Base-by-base conservation (phyloP, 1,284 basidiomycete genomes). In the Xanthoconium separans region DNA sequence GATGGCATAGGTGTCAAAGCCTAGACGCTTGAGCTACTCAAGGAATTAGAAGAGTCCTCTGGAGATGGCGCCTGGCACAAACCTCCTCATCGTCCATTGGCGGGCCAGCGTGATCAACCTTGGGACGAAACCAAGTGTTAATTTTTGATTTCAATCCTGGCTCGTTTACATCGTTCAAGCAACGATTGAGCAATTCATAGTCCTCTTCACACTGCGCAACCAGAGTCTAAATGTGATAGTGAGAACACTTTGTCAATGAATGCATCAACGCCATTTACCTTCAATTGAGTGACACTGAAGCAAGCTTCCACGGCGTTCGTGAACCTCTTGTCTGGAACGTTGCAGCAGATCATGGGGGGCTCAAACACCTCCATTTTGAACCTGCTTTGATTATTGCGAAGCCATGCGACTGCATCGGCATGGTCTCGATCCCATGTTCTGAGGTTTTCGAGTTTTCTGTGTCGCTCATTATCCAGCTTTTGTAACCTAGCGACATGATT, bases 301-400 rank as follows among this genome's bases (percentile, higher is more conserved):
- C 85, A 87, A 0, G 82, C 78, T 66, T 99, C 96, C 7, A 98
- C 82, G 7, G 88, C 84, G 62, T 82, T 75, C 1, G 84, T 83
- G 56, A 79, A 91, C 22, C 64, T 63, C 55, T 72, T 75, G 65
- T 94, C 80, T 22, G 85, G 84, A 16, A 97, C 82, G 33, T 76
- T 84, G 48, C 94, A 75, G 29, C 81, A 89, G 53, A 91, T 81
- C 62, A 82, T 81, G 0, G 91, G 83, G 2, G 97, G 96, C 69
- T 95, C 91, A 58, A 91, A 84, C n/a, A 98, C 85, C 45, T 86
- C 81, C 76, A 84, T 85, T 65, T 81, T 82, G 76, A 98, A 95
- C 51, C 76, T 73, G 55, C 80, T 65, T 49, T 76, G 76, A 64
- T 97, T 86, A 9, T 79, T 62, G 13, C 89, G 80, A 40, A 98